Evolutionary conservation across 768 basidiomycete species (phyloP), one percentile per base, ranked within the genome.

Genomic region (Filobasidium floriforme): DNA sequence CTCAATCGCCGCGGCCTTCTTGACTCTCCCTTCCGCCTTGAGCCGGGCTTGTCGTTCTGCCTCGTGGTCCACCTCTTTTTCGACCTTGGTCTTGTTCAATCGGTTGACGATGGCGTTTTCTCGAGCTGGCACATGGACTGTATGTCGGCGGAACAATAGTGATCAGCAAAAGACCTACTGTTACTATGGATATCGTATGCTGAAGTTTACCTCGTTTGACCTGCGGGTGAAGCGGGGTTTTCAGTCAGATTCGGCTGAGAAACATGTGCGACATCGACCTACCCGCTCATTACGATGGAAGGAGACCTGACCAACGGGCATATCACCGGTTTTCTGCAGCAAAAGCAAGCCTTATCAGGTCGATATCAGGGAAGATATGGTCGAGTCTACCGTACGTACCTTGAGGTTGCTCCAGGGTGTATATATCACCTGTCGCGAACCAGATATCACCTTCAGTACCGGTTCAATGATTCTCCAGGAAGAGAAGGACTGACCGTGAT

Each of bases 251-350:
- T 10, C 22, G 43, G 52, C 9, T 63, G 60, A 41, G 26, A 44
- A 9, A 4, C 9, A 24, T 15, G 41, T 2, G 32, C 32, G 37
- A 37, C 24, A 60, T 18, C 11, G 19, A 41, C 82, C 44, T 69
- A 91, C 91, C 79, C 82, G 83, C 75, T 94, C 92, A 73, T 96
- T 91, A 65, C 82, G 89, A 70, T 97, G 89, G 77, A 99, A 98
- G 0, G 91, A 89, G 0, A 99, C 96, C 73, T 92, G 89, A 0
- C 96, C 96, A 2, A 94, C 87, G 1, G 90, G 92, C 92, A 96
- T 97, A 75, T 94, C 92, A 2, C 94, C 94, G 7, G 89, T 88
- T 90, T 99, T 99, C 90, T 93, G 32, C 32, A 37, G n/a, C n/a
- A n/a, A n/a, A n/a, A n/a, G n/a, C n/a, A n/a, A n/a, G n/a, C n/a